Conservation (phyloP, 208 protist genomes). For the Crithidia fasciculata region DNA sequence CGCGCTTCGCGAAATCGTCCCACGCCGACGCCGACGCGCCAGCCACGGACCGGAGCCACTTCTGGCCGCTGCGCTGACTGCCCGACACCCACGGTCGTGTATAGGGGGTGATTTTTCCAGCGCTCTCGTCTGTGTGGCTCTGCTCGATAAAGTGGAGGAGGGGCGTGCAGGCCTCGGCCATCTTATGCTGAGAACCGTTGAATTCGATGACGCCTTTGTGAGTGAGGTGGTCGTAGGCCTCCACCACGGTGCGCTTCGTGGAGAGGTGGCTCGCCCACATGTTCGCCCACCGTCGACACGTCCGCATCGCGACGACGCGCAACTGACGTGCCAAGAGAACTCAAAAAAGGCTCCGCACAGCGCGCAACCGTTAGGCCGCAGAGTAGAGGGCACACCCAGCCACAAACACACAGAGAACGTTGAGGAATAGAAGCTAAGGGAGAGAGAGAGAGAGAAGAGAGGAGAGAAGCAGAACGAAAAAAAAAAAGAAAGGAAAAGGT, state of each 20-base stretch:
- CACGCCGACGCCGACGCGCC: neutral
- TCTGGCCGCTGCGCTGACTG: neutral
- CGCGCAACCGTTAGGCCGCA: no score
- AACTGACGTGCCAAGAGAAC: neutral
- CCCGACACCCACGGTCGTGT: neutral
- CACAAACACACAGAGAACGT: neutral
- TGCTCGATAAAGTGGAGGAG: conserved; percentile 52
- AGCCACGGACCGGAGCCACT: conserved; percentile 4
- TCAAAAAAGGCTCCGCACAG: neutral
- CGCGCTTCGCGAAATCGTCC: neutral
- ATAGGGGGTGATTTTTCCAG: conserved; percentile 12
- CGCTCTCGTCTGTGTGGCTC: conserved; percentile 22
- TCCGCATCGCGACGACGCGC: conserved; percentile 22
- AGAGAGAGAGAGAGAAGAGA: neutral
- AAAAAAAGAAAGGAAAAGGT: neutral
- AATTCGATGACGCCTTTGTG: conserved; percentile 61
- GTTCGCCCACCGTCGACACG: conserved; percentile 19
- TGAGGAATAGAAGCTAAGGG: neutral
- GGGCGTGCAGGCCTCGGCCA: conserved; percentile 74
- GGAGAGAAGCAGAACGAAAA: neutral
- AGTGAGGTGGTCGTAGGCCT: conserved; percentile 75
- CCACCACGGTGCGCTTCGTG: conserved; percentile 49
- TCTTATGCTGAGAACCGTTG: conserved; percentile 55
- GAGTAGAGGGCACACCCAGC: neutral
- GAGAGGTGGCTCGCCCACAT: conserved; percentile 65